Base-by-base conservation (phyloP, 2,329 filamentous ascomycete species). In the Epichloe typhina region DNA sequence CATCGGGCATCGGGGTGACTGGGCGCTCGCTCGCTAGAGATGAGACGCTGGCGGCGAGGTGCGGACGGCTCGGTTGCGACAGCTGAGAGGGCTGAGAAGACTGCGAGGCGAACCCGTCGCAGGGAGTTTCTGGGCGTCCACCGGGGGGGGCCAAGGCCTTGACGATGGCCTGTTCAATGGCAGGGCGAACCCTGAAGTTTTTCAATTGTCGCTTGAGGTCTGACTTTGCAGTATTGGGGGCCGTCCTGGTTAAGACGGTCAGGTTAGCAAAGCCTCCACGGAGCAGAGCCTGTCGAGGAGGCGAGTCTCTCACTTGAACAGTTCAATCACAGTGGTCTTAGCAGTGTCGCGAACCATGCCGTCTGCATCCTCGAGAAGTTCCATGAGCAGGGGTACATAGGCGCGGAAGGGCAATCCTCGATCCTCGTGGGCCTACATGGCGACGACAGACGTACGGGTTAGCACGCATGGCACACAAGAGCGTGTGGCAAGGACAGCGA, bases 341-440 rank as follows among this genome's bases (percentile, higher is more conserved):
- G 90, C 88, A 38, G 80, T 78, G 61, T 95, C 89, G 64, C 91
- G 82, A 56, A 96, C 89, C 67, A 82, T 83, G 47, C 86, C 84
- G 64, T 95, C 91, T 9, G 89, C 86, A 65, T 96, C 90, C 68
- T 96, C 91, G 41, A 96, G 76, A 57, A 93, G 78, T 50, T 88
- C 84, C 70, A 96, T 91, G 40, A 96, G 75, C 11, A 78, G 76
- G 3, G 87, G 84, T 2, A 95, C 89, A 64, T 94, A 95, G 60
- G 72, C 73, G 55, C 88, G 84, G 69, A 96, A 96, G 38, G 83
- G 82, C 56, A 96, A 72, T 39, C 80, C 82, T 52, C 89, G 79
- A 50, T 88, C 84, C 62, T 83, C 79, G 64, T 93, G 86, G 83
- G 91, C 94, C 78, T 88, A 37, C 4, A 62, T 17, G 35, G 33